Evolutionary conservation across 2,329 filamentous ascomycete genomes (phyloP).

Genomic region (Trichoderma harzianum): DNA sequence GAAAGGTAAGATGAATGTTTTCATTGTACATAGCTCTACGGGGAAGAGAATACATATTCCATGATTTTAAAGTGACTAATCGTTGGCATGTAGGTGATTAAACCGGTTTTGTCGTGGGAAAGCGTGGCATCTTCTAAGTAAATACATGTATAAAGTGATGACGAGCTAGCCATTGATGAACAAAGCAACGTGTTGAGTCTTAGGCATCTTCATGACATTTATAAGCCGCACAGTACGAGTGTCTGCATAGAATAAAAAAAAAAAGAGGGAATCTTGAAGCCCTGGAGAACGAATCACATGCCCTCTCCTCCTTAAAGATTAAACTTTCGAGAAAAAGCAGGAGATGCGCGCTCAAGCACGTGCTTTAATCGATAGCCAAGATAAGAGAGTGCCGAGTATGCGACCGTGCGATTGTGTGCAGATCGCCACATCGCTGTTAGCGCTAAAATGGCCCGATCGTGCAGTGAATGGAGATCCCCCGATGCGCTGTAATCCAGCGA

Average conservation of each 20-base stretch:
- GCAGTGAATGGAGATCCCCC: not conserved
- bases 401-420: not conserved
- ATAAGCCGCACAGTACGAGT: not conserved
- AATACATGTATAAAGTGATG: not conserved
- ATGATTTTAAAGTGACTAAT: not conserved
- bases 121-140: not conserved
- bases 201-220: not conserved
- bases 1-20: not conserved
- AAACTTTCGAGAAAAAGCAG: not conserved
- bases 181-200: not conserved
- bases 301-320: not conserved
- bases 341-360: not conserved
- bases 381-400: not conserved
- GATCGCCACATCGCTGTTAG: not conserved
- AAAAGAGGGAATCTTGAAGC: not conserved
- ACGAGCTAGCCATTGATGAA: not conserved
- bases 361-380: not conserved
- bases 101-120: not conserved
- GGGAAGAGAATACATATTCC: not conserved
- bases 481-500: constrained; percentile 1
- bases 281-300: not conserved
- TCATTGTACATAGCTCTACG: not conserved
- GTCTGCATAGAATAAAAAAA: not conserved
- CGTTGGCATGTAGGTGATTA: not conserved
- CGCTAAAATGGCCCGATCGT: not conserved